Conservation (phyloP, 2,329 filamentous ascomycete genomes). For the Botryosphaeria agaves region DNA sequence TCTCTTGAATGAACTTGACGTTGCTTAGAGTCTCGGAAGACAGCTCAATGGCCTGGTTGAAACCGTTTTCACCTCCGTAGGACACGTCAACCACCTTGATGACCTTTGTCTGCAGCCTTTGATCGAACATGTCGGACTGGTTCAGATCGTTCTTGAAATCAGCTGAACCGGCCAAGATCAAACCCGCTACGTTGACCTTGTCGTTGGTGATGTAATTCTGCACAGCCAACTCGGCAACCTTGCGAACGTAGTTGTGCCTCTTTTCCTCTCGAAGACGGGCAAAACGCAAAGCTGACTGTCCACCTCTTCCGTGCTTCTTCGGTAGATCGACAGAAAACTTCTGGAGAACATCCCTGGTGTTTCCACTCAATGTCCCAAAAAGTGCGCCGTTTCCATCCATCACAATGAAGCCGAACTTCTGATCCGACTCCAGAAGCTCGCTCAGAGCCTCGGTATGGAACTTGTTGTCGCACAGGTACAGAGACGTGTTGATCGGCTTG, state of each 20-base stretch:
- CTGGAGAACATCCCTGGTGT: conserved; percentile 90
- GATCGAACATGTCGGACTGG: conserved; percentile 92
- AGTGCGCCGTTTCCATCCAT: conserved; percentile 95
- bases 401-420: conserved; percentile 98
- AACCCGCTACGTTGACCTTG: conserved; percentile 92
- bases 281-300: conserved; percentile 98
- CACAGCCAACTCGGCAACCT: conserved; percentile 92
- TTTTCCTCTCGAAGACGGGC: conserved; percentile 98
- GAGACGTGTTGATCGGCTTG: conserved; percentile 98
- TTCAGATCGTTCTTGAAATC: conserved; percentile 99
- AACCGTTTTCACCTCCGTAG: conserved; percentile 97
- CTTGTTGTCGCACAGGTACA: conserved; percentile 99
- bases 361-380: conserved; percentile 91
- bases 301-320: conserved; percentile 99
- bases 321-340: conserved; percentile 97
- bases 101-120: conserved; percentile 79
- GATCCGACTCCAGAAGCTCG: conserved; percentile 93
- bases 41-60: conserved; percentile 97
- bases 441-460: conserved; percentile 97
- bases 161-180: conserved; percentile 90
- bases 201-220: conserved; percentile 98
- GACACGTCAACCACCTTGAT: conserved; percentile 99
- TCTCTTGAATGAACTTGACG: conserved; percentile 99
- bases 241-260: conserved; percentile 98
- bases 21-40: conserved; percentile 91